Conservation (phyloP, 2,329 filamentous ascomycete species). For the Verticillium alfalfae region DNA sequence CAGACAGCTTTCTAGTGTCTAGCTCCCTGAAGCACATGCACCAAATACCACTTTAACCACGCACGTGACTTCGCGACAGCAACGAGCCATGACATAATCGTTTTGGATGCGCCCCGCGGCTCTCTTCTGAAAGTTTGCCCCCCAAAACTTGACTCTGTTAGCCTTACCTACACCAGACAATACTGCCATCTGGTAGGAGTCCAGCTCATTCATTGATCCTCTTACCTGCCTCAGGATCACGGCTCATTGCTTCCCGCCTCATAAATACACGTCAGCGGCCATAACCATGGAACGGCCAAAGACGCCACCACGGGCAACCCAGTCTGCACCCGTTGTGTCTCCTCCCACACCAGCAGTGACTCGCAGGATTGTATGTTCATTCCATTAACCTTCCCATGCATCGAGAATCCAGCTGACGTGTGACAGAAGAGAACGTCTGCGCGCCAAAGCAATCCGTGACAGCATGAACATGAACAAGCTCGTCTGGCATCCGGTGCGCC, state of each 20-base stretch:
- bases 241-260: no score
- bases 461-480: conserved; percentile 64
- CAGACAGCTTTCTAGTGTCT: no score
- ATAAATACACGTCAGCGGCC: not conserved
- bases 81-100: conserved; percentile 11
- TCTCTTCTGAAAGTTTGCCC: conserved; percentile 4
- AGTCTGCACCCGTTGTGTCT: conserved; percentile 25
- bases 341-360: conserved; percentile 50
- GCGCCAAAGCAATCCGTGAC: conserved; percentile 82
- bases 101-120: not conserved
- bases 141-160: not conserved
- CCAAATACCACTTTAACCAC: not conserved
- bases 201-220: not conserved
- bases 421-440: conserved; percentile 77
- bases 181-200: not conserved
- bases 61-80: conserved; percentile 11
- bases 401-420: conserved; percentile 5
- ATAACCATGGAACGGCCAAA: conserved; percentile 38
- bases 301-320: conserved; percentile 34
- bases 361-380: conserved; percentile 44
- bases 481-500: conserved; percentile 38
- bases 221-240: not conserved
- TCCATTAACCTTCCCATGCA: not conserved
- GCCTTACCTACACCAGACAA: not conserved
- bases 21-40: no score